phyloP scores from a whole-genome alignment of 345 rosid genomes.

The Erucastrum elatum region DNA sequence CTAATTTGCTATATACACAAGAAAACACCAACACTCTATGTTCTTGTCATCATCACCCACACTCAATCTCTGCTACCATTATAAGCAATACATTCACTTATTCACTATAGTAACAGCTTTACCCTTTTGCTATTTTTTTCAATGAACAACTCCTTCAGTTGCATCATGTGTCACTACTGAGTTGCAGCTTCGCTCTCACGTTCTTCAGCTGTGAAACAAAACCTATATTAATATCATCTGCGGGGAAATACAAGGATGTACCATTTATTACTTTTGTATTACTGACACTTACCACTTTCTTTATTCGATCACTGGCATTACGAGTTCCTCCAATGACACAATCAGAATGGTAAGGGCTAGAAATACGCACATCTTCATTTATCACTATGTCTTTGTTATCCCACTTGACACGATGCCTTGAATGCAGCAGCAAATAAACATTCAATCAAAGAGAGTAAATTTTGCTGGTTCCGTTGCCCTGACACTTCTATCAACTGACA shows the following conservation, averaged over 20 bases:
- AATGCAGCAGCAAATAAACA: constrained; percentile 4
- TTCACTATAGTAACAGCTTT: background rate
- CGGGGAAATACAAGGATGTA: background rate
- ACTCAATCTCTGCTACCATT: background rate
- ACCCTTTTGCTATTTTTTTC: background rate
- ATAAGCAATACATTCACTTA: background rate
- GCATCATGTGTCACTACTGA: background rate
- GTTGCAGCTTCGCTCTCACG: constrained; percentile 22
- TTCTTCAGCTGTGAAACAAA: constrained; percentile 20
- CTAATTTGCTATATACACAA: constrained; percentile 10
- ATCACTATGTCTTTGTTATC: constrained; percentile 71
- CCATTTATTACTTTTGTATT: constrained; percentile 1
- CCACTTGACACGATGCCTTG: constrained; percentile 84
- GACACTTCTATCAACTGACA: background rate
- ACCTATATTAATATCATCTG: constrained; percentile 1
- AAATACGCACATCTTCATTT: constrained; percentile 72
- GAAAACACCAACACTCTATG: background rate
- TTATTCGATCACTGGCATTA: constrained; percentile 65
- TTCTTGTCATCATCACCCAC: constrained; percentile 3
- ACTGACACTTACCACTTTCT: constrained; percentile 63
- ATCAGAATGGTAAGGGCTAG: constrained; percentile 76
- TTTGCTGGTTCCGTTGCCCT: background rate
- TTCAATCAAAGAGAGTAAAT: background rate
- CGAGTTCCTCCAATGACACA: constrained; percentile 75
- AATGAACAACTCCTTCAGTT: background rate